phyloP scores from a whole-genome alignment of 1,284 basidiomycete genomes.

The Leccinum cinnamomeum region DNA sequence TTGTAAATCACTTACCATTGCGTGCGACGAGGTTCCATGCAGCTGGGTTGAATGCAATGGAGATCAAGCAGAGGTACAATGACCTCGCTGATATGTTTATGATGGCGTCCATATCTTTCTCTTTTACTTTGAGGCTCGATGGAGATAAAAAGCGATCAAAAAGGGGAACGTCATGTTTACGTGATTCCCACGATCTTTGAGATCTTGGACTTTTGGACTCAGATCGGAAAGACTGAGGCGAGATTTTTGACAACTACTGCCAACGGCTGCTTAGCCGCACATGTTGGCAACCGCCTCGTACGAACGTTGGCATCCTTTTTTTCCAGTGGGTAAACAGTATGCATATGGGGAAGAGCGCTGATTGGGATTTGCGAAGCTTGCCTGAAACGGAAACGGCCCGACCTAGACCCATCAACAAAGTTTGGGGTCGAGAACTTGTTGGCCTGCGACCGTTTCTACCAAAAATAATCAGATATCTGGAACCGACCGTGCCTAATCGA shows the following conservation, averaged over 20 bases:
- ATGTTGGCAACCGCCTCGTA: not conserved
- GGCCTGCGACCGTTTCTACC: not conserved
- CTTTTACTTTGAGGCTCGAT: not conserved
- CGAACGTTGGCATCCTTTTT: not conserved
- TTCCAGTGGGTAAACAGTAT: not conserved
- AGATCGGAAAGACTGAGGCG: not conserved
- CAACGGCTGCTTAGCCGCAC: not conserved
- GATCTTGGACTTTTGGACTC: too few relatives aligned
- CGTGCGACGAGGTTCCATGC: constrained; percentile 96
- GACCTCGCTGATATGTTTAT: constrained; percentile 67
- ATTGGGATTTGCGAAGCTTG: not conserved
- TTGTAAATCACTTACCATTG: constrained; percentile 61
- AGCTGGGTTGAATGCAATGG: constrained; percentile 86
- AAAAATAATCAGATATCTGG: not conserved
- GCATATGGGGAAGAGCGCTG: not conserved
- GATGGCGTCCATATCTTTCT: constrained; percentile 21
- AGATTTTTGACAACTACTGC: not conserved
- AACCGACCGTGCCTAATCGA: not conserved
- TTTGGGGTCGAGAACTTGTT: not conserved
- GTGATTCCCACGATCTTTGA: constrained; percentile 15
- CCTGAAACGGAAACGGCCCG: not conserved
- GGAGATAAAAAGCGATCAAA: not conserved
- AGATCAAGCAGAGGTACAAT: constrained; percentile 60
- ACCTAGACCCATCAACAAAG: not conserved
- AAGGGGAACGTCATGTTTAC: not conserved